Evolutionary conservation across 2,329 filamentous ascomycete genomes (phyloP).

Genomic region (Capronia americana): DNA sequence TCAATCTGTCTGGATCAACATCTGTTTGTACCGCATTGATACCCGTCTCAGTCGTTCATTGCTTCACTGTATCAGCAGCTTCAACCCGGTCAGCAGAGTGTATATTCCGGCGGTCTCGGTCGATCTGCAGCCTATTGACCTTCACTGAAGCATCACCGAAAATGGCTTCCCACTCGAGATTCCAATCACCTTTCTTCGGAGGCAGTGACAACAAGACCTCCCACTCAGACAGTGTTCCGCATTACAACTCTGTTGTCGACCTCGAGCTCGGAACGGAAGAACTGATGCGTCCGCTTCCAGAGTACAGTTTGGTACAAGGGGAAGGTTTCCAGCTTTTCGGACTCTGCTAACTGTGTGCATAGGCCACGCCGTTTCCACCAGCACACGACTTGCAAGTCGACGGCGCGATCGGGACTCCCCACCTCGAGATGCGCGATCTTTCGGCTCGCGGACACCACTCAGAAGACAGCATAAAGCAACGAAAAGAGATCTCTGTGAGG

Average conservation of each 20-base stretch:
- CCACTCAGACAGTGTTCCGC: background rate
- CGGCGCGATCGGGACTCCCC: background rate
- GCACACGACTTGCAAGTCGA: background rate
- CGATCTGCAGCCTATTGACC: background rate
- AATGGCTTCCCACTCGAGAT: background rate
- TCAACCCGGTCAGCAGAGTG: background rate
- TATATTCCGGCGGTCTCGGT: background rate
- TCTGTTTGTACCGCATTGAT: background rate
- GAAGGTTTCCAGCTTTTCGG: background rate
- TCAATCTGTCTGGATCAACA: background rate
- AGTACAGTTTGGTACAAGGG: slow-evolving; percentile 10
- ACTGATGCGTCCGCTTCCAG: background rate
- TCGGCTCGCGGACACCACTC: background rate
- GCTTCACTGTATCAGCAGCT: background rate
- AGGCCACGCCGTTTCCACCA: background rate
- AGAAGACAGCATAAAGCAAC: background rate
- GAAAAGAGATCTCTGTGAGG: background rate
- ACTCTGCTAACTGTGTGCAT: background rate
- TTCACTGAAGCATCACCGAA: background rate
- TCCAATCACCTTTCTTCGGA: background rate
- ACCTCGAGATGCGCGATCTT: background rate
- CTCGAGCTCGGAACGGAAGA: background rate
- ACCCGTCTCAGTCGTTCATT: background rate
- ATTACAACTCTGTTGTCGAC: background rate
- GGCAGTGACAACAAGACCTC: background rate